A percentile compares a stretch with the other conserved stretches of the same genome.
Evolutionary conservation across 352 stramenopile species (phyloP).

Genomic region (Blastocystis sp.): DNA sequence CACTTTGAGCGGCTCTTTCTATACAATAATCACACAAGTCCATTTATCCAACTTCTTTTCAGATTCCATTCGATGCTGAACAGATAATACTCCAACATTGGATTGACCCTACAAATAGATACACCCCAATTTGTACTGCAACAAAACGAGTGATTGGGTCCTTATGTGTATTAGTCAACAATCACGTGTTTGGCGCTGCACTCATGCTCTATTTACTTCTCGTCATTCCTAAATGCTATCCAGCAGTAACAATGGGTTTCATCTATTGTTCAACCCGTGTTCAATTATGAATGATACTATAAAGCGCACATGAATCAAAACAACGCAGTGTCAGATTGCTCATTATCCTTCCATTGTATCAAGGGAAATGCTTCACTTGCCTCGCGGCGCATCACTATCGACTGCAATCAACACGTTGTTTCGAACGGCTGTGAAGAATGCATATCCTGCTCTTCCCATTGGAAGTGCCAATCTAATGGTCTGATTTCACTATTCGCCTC

Average conservation of each 20-base stretch:
- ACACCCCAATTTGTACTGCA: not conserved
- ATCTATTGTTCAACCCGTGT: not conserved
- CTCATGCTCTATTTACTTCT: not conserved
- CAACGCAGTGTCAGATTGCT: too few relatives aligned
- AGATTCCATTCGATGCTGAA: slow-evolving; percentile 35
- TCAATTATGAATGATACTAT: too few relatives aligned
- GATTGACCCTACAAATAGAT: not conserved
- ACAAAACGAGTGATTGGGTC: not conserved
- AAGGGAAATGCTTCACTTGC: too few relatives aligned
- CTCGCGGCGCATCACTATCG: too few relatives aligned
- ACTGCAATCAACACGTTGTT: too few relatives aligned
- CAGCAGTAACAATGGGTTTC: not conserved
- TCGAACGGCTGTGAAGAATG: too few relatives aligned
- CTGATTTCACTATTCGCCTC: too few relatives aligned
- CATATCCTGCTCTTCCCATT: too few relatives aligned
- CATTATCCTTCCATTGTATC: too few relatives aligned
- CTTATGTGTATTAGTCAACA: not conserved
- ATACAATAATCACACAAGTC: not conserved
- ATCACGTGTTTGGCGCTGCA: not conserved
- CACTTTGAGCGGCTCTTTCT: slow-evolving; percentile 31
- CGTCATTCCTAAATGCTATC: not conserved
- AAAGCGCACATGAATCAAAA: too few relatives aligned
- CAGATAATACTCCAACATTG: not conserved
- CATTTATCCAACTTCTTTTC: slow-evolving; percentile 34
- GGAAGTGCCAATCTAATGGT: too few relatives aligned